phyloP scores from a whole-genome alignment of 129 eudicot genomes.

The Sambucus nigra region DNA sequence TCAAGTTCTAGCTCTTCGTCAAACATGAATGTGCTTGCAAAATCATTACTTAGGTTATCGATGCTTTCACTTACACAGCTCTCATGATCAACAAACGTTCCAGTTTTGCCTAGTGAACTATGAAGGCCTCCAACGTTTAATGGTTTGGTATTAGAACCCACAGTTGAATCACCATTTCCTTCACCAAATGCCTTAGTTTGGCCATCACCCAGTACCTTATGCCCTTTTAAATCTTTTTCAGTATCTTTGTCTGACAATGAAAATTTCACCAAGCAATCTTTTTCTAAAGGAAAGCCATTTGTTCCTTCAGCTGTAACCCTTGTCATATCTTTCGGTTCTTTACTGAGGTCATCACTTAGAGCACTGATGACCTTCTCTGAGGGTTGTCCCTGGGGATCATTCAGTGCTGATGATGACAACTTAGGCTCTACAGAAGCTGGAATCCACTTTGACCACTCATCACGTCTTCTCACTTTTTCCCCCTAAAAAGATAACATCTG shows the following conservation, averaged over 20 bases:
- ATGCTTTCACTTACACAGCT: constrained; percentile 8
- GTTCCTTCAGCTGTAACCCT: constrained; percentile 12
- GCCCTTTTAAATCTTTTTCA: no score
- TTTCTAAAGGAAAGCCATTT: constrained; percentile 8
- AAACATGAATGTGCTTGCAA: constrained; percentile 74
- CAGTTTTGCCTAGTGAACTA: constrained; percentile 7
- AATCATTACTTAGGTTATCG: constrained; percentile 45
- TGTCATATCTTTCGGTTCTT: constrained; percentile 19
- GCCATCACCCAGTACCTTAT: constrained; percentile 1
- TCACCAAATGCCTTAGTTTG: constrained; percentile 14
- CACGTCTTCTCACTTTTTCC: constrained; percentile 65
- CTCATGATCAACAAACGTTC: constrained; percentile 7
- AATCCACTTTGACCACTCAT: constrained; percentile 90
- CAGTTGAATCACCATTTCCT: constrained; percentile 10
- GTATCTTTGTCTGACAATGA: constrained; percentile 5
- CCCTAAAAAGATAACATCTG: constrained; percentile 29
- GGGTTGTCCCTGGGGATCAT: constrained; percentile 18
- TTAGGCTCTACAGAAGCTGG: constrained; percentile 29
- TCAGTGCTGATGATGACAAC: constrained; percentile 15
- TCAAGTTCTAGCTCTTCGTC: constrained; percentile 91
- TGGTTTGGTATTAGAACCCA: constrained; percentile 9
- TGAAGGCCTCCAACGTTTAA: neutral
- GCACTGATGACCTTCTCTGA: constrained; percentile 16
- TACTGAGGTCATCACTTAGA: constrained; percentile 17
- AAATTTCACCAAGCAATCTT: constrained; percentile 6